Base-by-base conservation (phyloP, 306 rosid species). In the Quercus wislizeni region DNA sequence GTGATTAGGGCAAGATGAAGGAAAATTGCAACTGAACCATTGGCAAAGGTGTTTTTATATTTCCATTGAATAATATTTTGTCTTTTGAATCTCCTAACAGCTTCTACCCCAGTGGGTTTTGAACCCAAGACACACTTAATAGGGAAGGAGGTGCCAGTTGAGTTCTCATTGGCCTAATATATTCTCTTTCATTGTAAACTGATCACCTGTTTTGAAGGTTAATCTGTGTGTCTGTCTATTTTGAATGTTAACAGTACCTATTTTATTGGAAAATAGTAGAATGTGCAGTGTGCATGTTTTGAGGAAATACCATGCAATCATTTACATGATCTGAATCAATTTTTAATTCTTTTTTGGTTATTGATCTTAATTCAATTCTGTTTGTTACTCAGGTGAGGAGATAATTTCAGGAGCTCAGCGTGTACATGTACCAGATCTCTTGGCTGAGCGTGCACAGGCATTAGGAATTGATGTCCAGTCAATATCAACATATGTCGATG, bases 361-460 rank as follows among this genome's bases (percentile, higher is more conserved):
- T 67, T 19, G 71, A 18, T 76, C 71, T 72, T 11, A 80, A 76
- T 79, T 52, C 28, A 67, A 6, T 9, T 69, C 38, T 57, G 6
- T 77, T 79, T 88, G 51, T 68, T 59, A 43, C 68, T 35, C 49
- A 93, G 99, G 99, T 20, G 99, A 96, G 89, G 99, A 96, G 80
- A 96, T 96, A 6, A 96, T 96, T 85, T 96, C 99, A 1, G 99
- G 99, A 56, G 98, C 92, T 18, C 98, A 96, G 83, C 99, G 99
- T 87, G 46, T 96, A 23, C 98, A 96, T 33, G 87, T 82, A 23
- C 90, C 96, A 10, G 98, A 93, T 23, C 77, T 93, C n/a, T 79
- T 96, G 81, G 84, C 86, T 20, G 79, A 93, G 64, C 96, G 97
- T 64, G 99, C 98, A 8, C 86, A 69, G 14, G 91, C 97, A 25